Base-by-base conservation (phyloP, 163 green algal species). In the Chloromonas sp. region DNA sequence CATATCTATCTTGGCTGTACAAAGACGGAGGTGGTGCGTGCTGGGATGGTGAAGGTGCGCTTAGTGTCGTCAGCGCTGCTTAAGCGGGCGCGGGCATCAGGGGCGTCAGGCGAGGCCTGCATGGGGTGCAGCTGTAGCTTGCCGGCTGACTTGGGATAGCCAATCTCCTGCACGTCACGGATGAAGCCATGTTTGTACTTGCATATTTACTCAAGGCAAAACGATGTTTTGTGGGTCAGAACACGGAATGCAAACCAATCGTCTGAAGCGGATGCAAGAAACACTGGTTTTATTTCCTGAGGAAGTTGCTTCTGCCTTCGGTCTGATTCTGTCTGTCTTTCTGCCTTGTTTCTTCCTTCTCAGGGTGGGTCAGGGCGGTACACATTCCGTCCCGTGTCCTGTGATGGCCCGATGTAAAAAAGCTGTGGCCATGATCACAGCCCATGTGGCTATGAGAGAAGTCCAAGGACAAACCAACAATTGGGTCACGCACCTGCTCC, bases 21-120 rank as follows among this genome's bases (percentile, higher is more conserved):
- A 70, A 87, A 87, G 1, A 87, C 86, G 1, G 86, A 83, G 11
- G 86, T 78, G 1, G 80, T 89, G 36, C 83, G 80, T 14, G 61
- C 1, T 0, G 86, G 83, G 59, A 87, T 1, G 1, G n/a, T 61
- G 57, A 89, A 59, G 14, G 58, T 70, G 57, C 78, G 57, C 78
- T 8, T 2, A 14, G 36, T 15, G n/a, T 82, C 3, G 78, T 70
- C 78, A 15, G 36, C 78, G 14, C 76, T 14, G 76, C 76, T 60
- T 15, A 8, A 11, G 8, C 13, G 13, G 3, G n/a, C 14, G 8
- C 76, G 76, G 3, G 8, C 8, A 36, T 81, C 76, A 59, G 14
- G 14, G 14, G 66, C 66, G 3, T 8, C 76, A 11, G 8, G 13
- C 57, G 3, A 11, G 14, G 76, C 76, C 8, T 81, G 76, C 8